These are phyloP conservation scores for Colletotrichum shisoi DNA, from an alignment of 2,329 filamentous ascomycete genomes.

Conservation along the genomic window DNA sequence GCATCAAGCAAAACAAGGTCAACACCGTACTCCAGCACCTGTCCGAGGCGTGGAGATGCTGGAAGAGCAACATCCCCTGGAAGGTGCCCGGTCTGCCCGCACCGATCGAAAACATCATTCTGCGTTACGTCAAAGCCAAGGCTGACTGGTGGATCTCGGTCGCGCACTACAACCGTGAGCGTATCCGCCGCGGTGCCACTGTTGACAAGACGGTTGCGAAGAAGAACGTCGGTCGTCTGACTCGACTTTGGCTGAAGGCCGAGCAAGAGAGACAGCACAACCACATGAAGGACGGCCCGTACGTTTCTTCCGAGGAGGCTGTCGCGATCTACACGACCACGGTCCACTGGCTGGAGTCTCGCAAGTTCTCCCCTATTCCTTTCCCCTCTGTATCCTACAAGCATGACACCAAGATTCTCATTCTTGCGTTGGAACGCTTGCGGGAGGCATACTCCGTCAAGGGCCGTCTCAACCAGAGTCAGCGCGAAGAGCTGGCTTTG, in stretches of 20 bases:
- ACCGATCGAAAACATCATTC: constrained; percentile 97
- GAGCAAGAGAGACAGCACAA: constrained; percentile 99
- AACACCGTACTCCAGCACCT: constrained; percentile 97
- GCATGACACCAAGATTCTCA: constrained; percentile 98
- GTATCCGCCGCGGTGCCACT: constrained; percentile 93
- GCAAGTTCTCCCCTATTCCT: constrained; percentile 97
- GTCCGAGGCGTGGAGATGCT: constrained; percentile 98
- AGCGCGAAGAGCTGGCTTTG: constrained; percentile 92
- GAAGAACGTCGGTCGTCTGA: constrained; percentile 96
- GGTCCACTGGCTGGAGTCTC: constrained; percentile 97
- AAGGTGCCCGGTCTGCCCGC: constrained; percentile 96
- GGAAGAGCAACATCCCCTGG: constrained; percentile 99
- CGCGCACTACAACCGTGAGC: constrained; percentile 97
- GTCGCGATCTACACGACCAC: constrained; percentile 99
- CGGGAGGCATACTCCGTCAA: constrained; percentile 98
- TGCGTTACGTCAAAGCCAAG: constrained; percentile 98
- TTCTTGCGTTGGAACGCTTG: constrained; percentile 89
- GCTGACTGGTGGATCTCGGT: constrained; percentile 99
- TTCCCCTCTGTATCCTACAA: constrained; percentile 99
- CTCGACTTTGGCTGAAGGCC: constrained; percentile 94
- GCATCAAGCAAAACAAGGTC: constrained; percentile 99
- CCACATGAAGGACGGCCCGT: constrained; percentile 98
- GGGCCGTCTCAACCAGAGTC: constrained; percentile 93
- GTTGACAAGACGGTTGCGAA: constrained; percentile 99
- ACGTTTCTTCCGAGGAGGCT: constrained; percentile 97